Conservation (phyloP, 2,329 filamentous ascomycete genomes). For the Xylariaceae sp. region DNA sequence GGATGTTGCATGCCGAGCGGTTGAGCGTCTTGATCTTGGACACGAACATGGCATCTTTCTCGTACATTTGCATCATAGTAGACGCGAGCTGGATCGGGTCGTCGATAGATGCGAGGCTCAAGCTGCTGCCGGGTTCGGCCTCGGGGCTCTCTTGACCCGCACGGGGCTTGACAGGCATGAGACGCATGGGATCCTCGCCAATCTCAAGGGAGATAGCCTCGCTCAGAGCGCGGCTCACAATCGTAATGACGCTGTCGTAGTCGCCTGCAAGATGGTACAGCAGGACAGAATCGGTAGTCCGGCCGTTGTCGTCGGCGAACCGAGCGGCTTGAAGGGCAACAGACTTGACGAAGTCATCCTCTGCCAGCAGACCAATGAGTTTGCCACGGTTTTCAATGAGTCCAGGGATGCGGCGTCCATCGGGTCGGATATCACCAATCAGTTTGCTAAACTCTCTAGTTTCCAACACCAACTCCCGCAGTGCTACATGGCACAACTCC, state of each 20-base stretch:
- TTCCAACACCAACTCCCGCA: conserved; percentile 93
- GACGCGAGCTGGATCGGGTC: conserved; percentile 55
- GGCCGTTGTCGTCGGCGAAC: conserved; percentile 88
- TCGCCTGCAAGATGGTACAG: conserved; percentile 93
- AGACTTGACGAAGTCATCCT: conserved; percentile 81
- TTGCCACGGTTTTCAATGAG: conserved; percentile 79
- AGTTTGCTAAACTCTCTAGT: conserved; percentile 92
- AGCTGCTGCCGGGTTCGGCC: conserved; percentile 47
- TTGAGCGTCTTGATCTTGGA: conserved; percentile 53
- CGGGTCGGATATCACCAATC: conserved; percentile 81
- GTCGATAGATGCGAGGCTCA: conserved; percentile 56
- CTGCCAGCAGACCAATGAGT: conserved; percentile 73
- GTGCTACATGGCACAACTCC: conserved; percentile 80
- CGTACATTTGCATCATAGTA: conserved; percentile 60
- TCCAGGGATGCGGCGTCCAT: conserved; percentile 79
- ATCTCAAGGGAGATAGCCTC: conserved; percentile 84
- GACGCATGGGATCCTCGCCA: conserved; percentile 70
- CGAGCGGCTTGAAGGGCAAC: conserved; percentile 89
- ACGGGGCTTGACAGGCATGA: conserved; percentile 76
- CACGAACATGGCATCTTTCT: conserved; percentile 56
- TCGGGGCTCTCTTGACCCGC: conserved; percentile 38
- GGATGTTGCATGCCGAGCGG: conserved; percentile 50
- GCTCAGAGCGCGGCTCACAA: conserved; percentile 84
- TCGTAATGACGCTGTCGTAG: conserved; percentile 87
- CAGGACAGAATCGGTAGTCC: conserved; percentile 88